Base-by-base conservation (phyloP, 805 yeast species). In the Candida cerambycidarum region DNA sequence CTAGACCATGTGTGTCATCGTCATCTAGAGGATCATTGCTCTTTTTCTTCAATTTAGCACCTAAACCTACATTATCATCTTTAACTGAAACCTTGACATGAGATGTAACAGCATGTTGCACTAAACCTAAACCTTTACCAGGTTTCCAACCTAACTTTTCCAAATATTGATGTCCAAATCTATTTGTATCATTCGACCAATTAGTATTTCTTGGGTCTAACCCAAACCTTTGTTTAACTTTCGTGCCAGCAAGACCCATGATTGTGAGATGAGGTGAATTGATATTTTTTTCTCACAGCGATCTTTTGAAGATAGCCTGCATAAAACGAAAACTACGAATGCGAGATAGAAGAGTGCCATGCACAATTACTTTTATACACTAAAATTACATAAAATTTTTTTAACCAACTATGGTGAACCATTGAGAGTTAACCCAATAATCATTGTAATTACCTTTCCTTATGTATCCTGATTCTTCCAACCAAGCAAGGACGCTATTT, bases 141-240 rank as follows among this genome's bases (percentile, higher is more conserved):
- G 95, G 96, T 40, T 71, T 75, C 99, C 99, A 92, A 13, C 99
- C 99, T 58, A 83, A 69, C 52, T 79, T 83, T 48, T 80, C 80
- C 46, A 92, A 62, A 62, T 89, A 89, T 55, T 84, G 79, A 60
- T 86, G 97, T 0, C 99, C 99, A 57, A 92, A 92, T 39, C 96
- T 67, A 3, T 73, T 70, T 0, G 83, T 80, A 55, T 88, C 87
- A 57, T 89, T 89, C 18, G 97, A 84, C 99, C 99, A 92, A 47
- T 81, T 78, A 1, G 97, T 90, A 57, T 92, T 92, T 57, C 98
- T 73, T 13, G 99, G 99, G 66, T 92, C 99, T 28, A 75, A 65
- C 9, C 98, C 97, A 60, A 90, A 84, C 56, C 93, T 76, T 56
- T 86, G 95, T 57, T 86, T 89, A 10, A 75, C 79, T 58, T 82